These are phyloP conservation scores for Scutellaria galericulata DNA, from an alignment of 257 asterid species.

Conservation along the genomic window DNA sequence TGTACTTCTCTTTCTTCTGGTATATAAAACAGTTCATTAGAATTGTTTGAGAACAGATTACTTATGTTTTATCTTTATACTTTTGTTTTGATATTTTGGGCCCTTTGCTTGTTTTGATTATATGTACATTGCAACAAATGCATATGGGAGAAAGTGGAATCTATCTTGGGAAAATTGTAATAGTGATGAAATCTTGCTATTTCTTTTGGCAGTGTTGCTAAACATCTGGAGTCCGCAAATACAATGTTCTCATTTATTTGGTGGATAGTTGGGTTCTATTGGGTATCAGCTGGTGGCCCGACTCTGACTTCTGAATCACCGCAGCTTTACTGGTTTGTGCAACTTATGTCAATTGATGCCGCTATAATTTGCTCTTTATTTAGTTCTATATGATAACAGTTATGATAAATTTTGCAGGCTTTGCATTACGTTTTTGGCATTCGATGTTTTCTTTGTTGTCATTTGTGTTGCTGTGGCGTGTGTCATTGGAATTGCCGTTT, in stretches of 20 bases:
- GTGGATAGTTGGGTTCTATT: conserved; percentile 98
- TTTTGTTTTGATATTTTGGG: not conserved
- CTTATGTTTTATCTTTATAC: not conserved
- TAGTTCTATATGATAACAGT: not conserved
- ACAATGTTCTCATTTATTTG: conserved; percentile 98
- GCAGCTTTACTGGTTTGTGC: conserved; percentile 87
- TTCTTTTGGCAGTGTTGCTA: conserved; percentile 60
- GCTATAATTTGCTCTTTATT: conserved; percentile 21
- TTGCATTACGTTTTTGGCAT: conserved; percentile 94
- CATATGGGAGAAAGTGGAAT: conserved; percentile 18
- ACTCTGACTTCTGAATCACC: conserved; percentile 70
- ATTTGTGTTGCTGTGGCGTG: conserved; percentile 96
- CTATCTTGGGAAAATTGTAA: conserved; percentile 17
- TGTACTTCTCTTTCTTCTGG: not conserved
- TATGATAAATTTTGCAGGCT: conserved; percentile 69
- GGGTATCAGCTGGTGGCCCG: conserved; percentile 90
- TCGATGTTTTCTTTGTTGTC: conserved; percentile 96
- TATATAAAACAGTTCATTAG: not conserved
- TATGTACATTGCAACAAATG: not conserved
- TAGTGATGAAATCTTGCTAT: conserved; percentile 26
- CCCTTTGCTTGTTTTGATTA: conserved; percentile 2
- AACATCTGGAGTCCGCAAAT: conserved; percentile 90
- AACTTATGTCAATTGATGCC: conserved; percentile 23
- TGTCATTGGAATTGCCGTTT: conserved; percentile 91
- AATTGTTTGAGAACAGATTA: no score